Evolutionary conservation across 148 eudicot genomes (phyloP).

Genomic region (Camellia granthamiana): DNA sequence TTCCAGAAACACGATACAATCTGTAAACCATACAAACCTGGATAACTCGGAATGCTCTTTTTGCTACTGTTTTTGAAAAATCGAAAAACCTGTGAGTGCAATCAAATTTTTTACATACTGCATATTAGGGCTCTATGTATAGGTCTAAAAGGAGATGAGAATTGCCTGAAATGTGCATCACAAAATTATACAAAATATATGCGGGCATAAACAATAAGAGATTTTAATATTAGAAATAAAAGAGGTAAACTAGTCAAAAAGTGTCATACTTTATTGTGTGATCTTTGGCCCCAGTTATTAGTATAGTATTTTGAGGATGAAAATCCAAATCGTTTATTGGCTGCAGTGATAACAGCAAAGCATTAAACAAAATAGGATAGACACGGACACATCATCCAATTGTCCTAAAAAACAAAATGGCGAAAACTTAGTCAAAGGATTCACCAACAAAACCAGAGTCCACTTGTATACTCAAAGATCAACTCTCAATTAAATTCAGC

Average conservation of each 20-base stretch:
- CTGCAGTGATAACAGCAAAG: slow-evolving; percentile 41
- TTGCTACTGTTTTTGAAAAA: slow-evolving; percentile 80
- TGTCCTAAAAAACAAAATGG: neutral
- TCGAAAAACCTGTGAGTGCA: slow-evolving; percentile 71
- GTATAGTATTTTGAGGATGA: slow-evolving; percentile 72
- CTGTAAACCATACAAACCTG: slow-evolving; percentile 43
- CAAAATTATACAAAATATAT: neutral
- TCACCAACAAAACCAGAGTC: neutral
- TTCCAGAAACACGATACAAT: neutral
- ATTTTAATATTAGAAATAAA: neutral
- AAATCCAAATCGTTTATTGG: slow-evolving; percentile 90
- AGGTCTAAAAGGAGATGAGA: neutral
- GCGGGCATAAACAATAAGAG: slow-evolving; percentile 8
- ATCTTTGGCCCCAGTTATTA: slow-evolving; percentile 84
- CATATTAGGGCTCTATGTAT: neutral
- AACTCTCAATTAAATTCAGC: slow-evolving; percentile 2
- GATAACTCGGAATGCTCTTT: slow-evolving; percentile 80
- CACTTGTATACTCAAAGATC: neutral
- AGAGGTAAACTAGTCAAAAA: neutral
- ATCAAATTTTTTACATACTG: neutral
- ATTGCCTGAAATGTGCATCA: neutral
- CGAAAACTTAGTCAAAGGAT: neutral
- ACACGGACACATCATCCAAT: neutral
- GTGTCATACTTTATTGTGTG: slow-evolving; percentile 69
- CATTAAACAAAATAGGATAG: neutral